Evolutionary conservation across 352 stramenopile species (phyloP).

Genomic region (Globisporangium emineosum): DNA sequence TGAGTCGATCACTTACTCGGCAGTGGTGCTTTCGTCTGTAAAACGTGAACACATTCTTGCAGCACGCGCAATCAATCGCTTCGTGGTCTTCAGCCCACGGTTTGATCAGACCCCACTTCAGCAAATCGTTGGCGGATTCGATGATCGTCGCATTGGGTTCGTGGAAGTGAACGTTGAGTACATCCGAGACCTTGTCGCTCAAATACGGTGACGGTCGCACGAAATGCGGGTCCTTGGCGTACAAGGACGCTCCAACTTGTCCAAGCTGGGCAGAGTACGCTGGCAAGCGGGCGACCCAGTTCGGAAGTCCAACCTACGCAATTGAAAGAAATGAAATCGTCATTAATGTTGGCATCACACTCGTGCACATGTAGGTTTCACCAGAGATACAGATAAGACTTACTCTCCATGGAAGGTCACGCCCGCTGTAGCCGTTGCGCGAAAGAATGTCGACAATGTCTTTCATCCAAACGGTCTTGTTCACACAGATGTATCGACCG

Average conservation of each 20-base stretch:
- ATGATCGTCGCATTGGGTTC: constrained; percentile 58
- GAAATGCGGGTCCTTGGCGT: constrained; percentile 53
- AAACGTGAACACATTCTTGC: constrained; percentile 75
- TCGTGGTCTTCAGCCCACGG: constrained; percentile 88
- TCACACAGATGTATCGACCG: constrained; percentile 86
- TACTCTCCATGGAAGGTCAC: constrained; percentile 80
- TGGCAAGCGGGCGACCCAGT: constrained; percentile 82
- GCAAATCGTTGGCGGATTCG: constrained; percentile 78
- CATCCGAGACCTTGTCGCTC: constrained; percentile 76
- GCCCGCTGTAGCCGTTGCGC: constrained; percentile 81
- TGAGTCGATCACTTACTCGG: constrained; percentile 38
- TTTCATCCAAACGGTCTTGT: constrained; percentile 85
- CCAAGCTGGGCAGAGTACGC: constrained; percentile 83
- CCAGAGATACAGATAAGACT: background rate
- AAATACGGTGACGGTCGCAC: constrained; percentile 70
- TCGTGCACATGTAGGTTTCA: background rate
- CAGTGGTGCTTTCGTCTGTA: constrained; percentile 84
- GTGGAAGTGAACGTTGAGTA: constrained; percentile 78
- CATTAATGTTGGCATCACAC: background rate
- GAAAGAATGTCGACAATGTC: constrained; percentile 85
- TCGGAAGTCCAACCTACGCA: constrained; percentile 60
- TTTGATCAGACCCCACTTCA: constrained; percentile 87
- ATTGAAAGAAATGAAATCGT: background rate
- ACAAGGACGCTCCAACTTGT: constrained; percentile 79
- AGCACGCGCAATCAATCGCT: constrained; percentile 67